Evolutionary conservation across 2,329 filamentous ascomycete genomes (phyloP).

Genomic region (Claviceps paspali): DNA sequence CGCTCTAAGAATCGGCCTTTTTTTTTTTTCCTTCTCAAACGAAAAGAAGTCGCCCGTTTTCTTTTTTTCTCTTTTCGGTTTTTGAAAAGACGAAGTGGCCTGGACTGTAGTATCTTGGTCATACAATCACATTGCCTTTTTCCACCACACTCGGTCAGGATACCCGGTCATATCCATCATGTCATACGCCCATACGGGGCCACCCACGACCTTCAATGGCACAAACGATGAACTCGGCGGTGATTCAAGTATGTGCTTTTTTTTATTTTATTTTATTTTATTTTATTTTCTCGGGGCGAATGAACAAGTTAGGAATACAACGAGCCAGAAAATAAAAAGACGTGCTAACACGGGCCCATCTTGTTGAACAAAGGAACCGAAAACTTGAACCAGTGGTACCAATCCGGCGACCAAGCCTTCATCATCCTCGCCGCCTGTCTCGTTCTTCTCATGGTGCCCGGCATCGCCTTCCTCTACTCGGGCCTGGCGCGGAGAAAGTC

Average conservation of each 20-base stretch:
- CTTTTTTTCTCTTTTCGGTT: too few relatives aligned
- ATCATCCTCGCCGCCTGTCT: slow-evolving; percentile 83
- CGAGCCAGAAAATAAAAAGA: too few relatives aligned
- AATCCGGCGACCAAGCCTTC: slow-evolving; percentile 82
- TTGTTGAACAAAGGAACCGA: slow-evolving; percentile 56
- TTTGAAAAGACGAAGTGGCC: too few relatives aligned
- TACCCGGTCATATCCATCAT: slow-evolving; percentile 19
- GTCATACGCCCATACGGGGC: slow-evolving; percentile 45
- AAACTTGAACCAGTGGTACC: slow-evolving; percentile 94
- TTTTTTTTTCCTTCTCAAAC: too few relatives aligned
- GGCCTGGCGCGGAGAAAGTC: slow-evolving; percentile 96
- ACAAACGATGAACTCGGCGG: slow-evolving; percentile 52
- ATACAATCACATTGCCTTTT: not conserved
- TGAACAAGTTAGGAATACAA: too few relatives aligned
- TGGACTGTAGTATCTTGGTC: too few relatives aligned
- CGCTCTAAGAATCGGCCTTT: not conserved
- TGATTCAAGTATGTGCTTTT: slow-evolving; percentile 51
- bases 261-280: not conserved
- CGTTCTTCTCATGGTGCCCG: slow-evolving; percentile 92
- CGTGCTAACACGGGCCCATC: too few relatives aligned
- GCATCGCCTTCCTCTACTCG: slow-evolving; percentile 94
- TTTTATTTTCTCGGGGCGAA: too few relatives aligned
- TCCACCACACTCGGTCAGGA: not conserved
- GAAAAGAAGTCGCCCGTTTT: too few relatives aligned
- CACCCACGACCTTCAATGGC: slow-evolving; percentile 47